Base-by-base conservation (phyloP, 306 rosid genomes). In the Argentina anserina region DNA sequence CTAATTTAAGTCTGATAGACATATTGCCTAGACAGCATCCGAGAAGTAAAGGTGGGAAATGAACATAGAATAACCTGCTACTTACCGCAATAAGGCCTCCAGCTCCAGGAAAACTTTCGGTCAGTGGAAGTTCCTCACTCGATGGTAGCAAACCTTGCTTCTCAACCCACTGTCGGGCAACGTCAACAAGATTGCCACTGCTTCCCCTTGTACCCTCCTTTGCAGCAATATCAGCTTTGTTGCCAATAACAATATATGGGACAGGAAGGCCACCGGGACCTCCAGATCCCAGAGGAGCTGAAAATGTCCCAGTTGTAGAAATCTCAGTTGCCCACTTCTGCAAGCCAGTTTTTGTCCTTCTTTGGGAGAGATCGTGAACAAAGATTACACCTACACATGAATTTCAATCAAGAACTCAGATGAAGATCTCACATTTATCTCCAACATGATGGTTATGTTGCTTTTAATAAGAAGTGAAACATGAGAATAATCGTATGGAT, bases 91-190 rank as follows among this genome's bases (percentile, higher is more conserved):
- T 55, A 78, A 90, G 89, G 80, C 92, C 86, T 73, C 96, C 97
- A 69, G 79, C 63, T 36, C 96, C 83, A 62, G 99, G 99, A 86
- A 95, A 95, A 84, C 85, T 86, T 77, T 91, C 99, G 13, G 97
- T 90, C 82, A 95, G 80, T 6, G 99, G 99, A 83, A 95, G 94
- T 82, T 95, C 99, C 83, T 95, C 97, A 66, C 96, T 95, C 81
- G 94, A 87, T 59, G 97, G 90, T 77, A 95, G 96, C 80, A 95
- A 81, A 80, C 99, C 99, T 86, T 95, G 97, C 89, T 91, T 95
- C 85, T 91, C 99, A 23, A 91, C 99, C 99, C 99, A 95, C 46
- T 91, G 99, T 58, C 97, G 97, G 76, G 99, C 99, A 75, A 55
- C 97, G 23, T 95, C 99, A 79, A 95, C 97, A 76, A 95, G 97